phyloP scores from a whole-genome alignment of 2,329 filamentous ascomycete genomes.

The Eutypa lata region DNA sequence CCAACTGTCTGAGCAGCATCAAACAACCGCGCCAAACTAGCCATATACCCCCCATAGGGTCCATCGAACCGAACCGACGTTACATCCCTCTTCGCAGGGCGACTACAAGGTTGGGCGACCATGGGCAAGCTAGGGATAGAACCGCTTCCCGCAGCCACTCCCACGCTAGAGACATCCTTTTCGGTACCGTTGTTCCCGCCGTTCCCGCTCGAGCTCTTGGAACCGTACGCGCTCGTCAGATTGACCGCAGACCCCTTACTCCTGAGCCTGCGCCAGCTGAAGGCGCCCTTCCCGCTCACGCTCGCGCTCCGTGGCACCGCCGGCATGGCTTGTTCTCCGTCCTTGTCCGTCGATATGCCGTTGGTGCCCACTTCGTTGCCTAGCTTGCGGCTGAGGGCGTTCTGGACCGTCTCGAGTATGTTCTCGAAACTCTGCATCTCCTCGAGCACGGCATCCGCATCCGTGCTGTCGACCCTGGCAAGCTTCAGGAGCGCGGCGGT shows the following conservation, averaged over 20 bases:
- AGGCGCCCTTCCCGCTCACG: constrained; percentile 71
- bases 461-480: constrained; percentile 77
- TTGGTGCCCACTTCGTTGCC: constrained; percentile 91
- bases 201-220: constrained; percentile 36
- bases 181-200: constrained; percentile 31
- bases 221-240: constrained; percentile 49
- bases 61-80: constrained; percentile 70
- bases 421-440: constrained; percentile 90
- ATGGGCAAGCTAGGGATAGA: constrained; percentile 77
- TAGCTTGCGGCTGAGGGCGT: constrained; percentile 73
- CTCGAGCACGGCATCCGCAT: constrained; percentile 87
- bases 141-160: constrained; percentile 27
- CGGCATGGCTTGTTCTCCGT: constrained; percentile 26
- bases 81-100: constrained; percentile 70
- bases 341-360: constrained; percentile 45
- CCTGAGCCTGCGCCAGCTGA: constrained; percentile 85
- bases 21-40: constrained; percentile 82
- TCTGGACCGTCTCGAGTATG: constrained; percentile 82
- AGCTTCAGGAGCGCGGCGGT: constrained; percentile 86
- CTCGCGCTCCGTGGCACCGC: constrained; percentile 55
- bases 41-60: constrained; percentile 88
- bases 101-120: constrained; percentile 62
- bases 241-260: constrained; percentile 80
- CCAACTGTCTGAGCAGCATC: constrained; percentile 91
- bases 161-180: constrained; percentile 53